These are phyloP conservation scores for Ophiostoma novo-ulmi DNA, from an alignment of 2,329 filamentous ascomycete species.

Conservation along the genomic window DNA sequence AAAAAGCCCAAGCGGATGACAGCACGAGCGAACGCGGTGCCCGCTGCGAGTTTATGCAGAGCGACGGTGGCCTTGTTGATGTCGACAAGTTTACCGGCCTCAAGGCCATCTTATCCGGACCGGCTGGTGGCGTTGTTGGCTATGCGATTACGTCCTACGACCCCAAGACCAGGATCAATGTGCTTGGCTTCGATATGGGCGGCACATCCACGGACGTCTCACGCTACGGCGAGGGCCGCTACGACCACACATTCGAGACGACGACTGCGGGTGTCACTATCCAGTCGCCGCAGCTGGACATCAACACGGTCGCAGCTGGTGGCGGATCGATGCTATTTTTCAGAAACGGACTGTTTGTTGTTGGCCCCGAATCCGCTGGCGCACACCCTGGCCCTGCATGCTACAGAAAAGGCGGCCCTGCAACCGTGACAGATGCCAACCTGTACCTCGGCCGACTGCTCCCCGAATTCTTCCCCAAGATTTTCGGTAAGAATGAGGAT, in stretches of 20 bases:
- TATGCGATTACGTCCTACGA: constrained; percentile 92
- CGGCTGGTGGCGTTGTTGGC: constrained; percentile 88
- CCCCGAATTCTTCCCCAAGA: constrained; percentile 90
- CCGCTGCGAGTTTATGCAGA: constrained; percentile 93
- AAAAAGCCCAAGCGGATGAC: constrained; percentile 45
- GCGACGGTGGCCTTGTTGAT: constrained; percentile 68
- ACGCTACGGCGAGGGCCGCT: constrained; percentile 75
- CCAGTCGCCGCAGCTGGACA: constrained; percentile 85
- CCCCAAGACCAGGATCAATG: constrained; percentile 69
- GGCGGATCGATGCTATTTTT: constrained; percentile 82
- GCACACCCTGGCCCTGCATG: constrained; percentile 88
- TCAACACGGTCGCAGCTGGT: constrained; percentile 90
- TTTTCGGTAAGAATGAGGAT: constrained; percentile 86
- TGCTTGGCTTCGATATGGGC: constrained; percentile 96
- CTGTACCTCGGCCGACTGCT: constrained; percentile 76
- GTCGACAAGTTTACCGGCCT: constrained; percentile 79
- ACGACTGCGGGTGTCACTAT: constrained; percentile 75
- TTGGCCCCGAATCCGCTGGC: constrained; percentile 82
- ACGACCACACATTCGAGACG: constrained; percentile 92
- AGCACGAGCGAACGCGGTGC: constrained; percentile 50
- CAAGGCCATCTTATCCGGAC: constrained; percentile 79
- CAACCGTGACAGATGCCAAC: constrained; percentile 92
- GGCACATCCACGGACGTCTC: constrained; percentile 91
- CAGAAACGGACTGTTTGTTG: constrained; percentile 82
- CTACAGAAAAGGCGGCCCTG: constrained; percentile 81